Base-by-base conservation (phyloP, 78 protist genomes). In the Ministeria vibrans region DNA sequence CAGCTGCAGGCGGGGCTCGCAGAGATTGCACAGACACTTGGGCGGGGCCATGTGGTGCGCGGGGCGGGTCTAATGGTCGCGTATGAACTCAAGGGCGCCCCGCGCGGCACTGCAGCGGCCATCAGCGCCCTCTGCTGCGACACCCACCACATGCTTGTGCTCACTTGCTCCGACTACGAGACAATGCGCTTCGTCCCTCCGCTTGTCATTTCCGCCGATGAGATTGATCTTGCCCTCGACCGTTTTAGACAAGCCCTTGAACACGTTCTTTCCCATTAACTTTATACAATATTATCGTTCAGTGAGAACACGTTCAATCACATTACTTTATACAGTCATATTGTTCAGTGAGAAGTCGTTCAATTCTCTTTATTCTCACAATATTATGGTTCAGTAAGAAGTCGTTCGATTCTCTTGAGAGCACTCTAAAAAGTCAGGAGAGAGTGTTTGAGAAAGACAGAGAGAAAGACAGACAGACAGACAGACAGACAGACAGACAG, bases 31-130 rank as follows among this genome's bases (percentile, higher is more conserved):
- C 55, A 46, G 28, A n/a, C n/a, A n/a, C 55, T 7, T 13, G 7
- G 13, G 28, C 55, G 28, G 55, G 75, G 90, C 34, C 28, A 7
- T 13, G 55, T 18, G 55, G 75, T 84, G 18, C 73, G 92, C 0
- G 92, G 92, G 25, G 42, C 27, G 34, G 92, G 92, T 2, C 79
- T 88, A n/a, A 88, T 88, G 92, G 63, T 88, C 49, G 92, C 87
- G 22, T 0, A 84, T 5, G 88, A 88, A 45, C 45, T 81, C 63
- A 4, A 11, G 13, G 74, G 32, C 62, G 43, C 44, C 55, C 80
- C 75, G 22, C 42, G 0, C 32, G 81, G 85, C 32, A 30, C 55
- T 11, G 66, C 86, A 15, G 13, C 41, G 18, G 18, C 2, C 3
- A 38, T 86, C 32, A 0, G 55, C 43, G 63, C 5, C 36, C 51